Conservation (phyloP, 1,139 yeast species). For the Taphrina sp. region DNA sequence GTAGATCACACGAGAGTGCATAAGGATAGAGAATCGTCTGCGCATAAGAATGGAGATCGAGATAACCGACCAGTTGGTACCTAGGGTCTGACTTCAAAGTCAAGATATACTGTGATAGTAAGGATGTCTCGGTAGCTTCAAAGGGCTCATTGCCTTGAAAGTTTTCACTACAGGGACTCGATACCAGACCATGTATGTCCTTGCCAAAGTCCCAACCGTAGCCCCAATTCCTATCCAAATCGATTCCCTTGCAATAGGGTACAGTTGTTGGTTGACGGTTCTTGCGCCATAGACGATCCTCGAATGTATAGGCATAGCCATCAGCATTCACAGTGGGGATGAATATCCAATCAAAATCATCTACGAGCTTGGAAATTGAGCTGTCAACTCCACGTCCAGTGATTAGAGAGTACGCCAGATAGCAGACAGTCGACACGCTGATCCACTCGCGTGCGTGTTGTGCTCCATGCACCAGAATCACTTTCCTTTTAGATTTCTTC, state of each 20-base stretch:
- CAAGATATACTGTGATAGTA: constrained; percentile 60
- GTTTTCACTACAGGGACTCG: constrained; percentile 40
- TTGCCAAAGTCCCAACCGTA: constrained; percentile 59
- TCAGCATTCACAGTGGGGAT: constrained; percentile 88
- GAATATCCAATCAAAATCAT: constrained; percentile 65
- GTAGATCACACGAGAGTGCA: constrained; percentile 69
- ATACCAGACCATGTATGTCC: constrained; percentile 37
- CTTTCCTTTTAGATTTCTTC: constrained; percentile 45
- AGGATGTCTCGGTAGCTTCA: constrained; percentile 70
- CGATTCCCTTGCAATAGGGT: constrained; percentile 74
- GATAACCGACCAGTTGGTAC: constrained; percentile 68
- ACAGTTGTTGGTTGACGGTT: constrained; percentile 73
- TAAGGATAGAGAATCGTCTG: constrained; percentile 73
- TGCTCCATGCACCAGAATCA: constrained; percentile 78
- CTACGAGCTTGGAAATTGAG: constrained; percentile 43
- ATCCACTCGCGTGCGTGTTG: constrained; percentile 92
- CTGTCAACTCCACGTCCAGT: constrained; percentile 52
- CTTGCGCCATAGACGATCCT: constrained; percentile 83
- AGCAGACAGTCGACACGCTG: constrained; percentile 67
- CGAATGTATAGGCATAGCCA: constrained; percentile 85
- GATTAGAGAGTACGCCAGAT: constrained; percentile 57
- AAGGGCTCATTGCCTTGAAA: constrained; percentile 75
- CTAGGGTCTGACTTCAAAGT: constrained; percentile 53
- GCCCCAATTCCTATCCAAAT: constrained; percentile 80
- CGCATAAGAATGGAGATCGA: constrained; percentile 81